Base-by-base conservation (phyloP, 108 stramenopile genomes). In the Cyclostephanos tholiformis region DNA sequence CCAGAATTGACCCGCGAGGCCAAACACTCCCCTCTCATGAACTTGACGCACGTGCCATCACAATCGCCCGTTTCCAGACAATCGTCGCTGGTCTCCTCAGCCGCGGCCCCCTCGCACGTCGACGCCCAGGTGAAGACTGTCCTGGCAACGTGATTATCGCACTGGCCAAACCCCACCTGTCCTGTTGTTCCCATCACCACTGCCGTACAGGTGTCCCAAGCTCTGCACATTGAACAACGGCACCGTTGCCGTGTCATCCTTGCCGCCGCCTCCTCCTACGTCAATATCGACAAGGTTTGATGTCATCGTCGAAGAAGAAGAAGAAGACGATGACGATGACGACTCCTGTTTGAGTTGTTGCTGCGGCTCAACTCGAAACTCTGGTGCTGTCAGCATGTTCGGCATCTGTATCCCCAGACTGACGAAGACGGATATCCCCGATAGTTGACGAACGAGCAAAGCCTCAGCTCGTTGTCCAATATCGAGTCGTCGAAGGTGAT, bases 341-440 rank as follows among this genome's bases (percentile, higher is more conserved):
- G n/a, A n/a, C n/a, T n/a, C n/a, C n/a, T n/a, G n/a, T n/a, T n/a
- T n/a, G n/a, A n/a, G n/a, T n/a, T n/a, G n/a, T n/a, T n/a, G n/a
- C n/a, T n/a, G n/a, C n/a, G n/a, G n/a, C n/a, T n/a, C n/a, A 8
- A 32, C 1, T 43, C 23, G 44, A 17, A 48, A 74, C 32, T 56
- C 53, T 19, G 74, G 64, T 17, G 56, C 57, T 19, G 30, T 19
- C 10, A 69, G 76, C 46, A 77, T 29, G 30, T 69, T 57, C 1
- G 76, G 76, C 43, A 39, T 52, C 22, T 70, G 56, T 41, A 77
- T 77, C 32, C 76, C 76, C 41, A 69, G 76, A 65, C 76, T 77
- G 8, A 77, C 76, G 22, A 77, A 39, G 23, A 77, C 17, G 32
- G 76, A 65, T 77, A 77, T 36, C 76, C 76, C 13, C 69, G 69